phyloP scores from a whole-genome alignment of 2,329 filamentous ascomycete genomes.

The Chrysosphaeria jannelii region DNA sequence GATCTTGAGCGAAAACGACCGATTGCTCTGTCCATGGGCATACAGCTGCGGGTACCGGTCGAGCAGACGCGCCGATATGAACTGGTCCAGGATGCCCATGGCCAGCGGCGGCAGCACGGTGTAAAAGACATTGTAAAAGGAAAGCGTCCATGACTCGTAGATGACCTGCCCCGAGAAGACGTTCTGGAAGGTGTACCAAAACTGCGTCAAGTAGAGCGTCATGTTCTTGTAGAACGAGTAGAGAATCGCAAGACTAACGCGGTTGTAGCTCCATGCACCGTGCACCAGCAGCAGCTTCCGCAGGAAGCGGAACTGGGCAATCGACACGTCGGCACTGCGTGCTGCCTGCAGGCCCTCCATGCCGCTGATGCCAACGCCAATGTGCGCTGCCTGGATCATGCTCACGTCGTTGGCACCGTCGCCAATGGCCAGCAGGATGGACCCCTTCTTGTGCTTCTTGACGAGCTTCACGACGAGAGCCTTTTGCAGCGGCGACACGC shows the following conservation, averaged over 20 bases:
- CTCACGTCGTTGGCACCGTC: conserved; percentile 98
- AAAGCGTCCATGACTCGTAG: conserved; percentile 97
- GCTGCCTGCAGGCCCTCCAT: conserved; percentile 91
- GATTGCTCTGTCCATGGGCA: conserved; percentile 67
- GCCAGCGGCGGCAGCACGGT: conserved; percentile 81
- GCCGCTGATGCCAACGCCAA: conserved; percentile 90
- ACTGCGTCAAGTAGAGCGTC: conserved; percentile 93
- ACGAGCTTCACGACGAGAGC: conserved; percentile 94
- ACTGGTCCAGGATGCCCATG: conserved; percentile 91
- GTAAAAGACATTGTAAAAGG: conserved; percentile 97
- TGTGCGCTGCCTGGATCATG: conserved; percentile 97
- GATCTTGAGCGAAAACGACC: conserved; percentile 78
- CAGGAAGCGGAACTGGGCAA: conserved; percentile 84
- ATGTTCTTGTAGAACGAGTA: conserved; percentile 99
- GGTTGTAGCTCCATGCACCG: conserved; percentile 91
- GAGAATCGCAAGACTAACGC: conserved; percentile 84
- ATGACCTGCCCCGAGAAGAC: conserved; percentile 94
- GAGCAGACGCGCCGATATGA: conserved; percentile 73
- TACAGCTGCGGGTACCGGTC: conserved; percentile 95
- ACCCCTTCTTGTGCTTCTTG: conserved; percentile 67
- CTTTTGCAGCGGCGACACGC: conserved; percentile 90
- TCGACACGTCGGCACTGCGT: conserved; percentile 79
- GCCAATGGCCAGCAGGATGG: conserved; percentile 80
- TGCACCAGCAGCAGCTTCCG: conserved; percentile 86
- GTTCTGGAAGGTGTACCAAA: conserved; percentile 98